These are phyloP conservation scores for Malus orientalis DNA, from an alignment of 306 rosid species.

Conservation along the genomic window DNA sequence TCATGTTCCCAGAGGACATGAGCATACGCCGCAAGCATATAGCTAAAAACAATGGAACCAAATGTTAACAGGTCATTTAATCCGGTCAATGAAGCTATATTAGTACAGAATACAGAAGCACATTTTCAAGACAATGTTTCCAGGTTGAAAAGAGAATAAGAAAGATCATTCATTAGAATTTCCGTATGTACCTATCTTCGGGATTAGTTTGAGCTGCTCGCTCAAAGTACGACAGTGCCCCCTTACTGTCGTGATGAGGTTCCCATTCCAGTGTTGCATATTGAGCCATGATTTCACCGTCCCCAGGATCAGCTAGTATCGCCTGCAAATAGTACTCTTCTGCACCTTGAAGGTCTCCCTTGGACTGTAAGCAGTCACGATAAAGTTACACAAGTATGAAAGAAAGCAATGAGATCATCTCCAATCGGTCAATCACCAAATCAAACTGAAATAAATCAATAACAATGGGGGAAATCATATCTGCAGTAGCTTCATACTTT, in stretches of 20 bases:
- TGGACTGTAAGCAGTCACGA: conserved; percentile 41
- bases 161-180: background rate
- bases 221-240: conserved; percentile 46
- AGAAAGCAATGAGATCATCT: background rate
- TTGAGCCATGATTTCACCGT: conserved; percentile 53
- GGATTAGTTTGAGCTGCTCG: conserved; percentile 57
- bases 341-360: conserved; percentile 58
- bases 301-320: conserved; percentile 48
- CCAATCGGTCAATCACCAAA: background rate
- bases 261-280: conserved; percentile 80
- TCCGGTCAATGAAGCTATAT: background rate
- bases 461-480: background rate
- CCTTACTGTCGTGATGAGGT: conserved; percentile 48
- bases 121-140: too few relatives aligned
- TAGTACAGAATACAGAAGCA: background rate
- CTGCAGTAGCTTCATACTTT: background rate
- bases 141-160: background rate
- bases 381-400: background rate
- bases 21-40: conserved; percentile 73
- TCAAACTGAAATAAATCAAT: background rate
- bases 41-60: conserved; percentile 35
- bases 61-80: background rate
- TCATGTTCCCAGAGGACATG: conserved; percentile 75
- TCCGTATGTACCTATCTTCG: conserved; percentile 41
- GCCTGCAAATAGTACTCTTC: conserved; percentile 55